phyloP scores from a whole-genome alignment of 2,329 filamentous ascomycete genomes.

The Penicillium digitatum region DNA sequence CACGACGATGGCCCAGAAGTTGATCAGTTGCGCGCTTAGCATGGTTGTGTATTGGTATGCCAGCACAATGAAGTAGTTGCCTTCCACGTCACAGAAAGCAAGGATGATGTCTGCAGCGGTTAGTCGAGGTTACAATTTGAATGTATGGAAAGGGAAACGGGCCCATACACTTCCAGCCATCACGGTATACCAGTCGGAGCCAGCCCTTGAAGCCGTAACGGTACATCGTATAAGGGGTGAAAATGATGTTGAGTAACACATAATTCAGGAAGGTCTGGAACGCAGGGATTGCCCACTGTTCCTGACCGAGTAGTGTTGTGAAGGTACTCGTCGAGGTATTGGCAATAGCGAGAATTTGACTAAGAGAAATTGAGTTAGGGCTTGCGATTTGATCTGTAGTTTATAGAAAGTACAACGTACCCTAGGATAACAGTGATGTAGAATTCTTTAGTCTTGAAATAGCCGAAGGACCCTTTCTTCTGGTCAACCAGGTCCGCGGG shows the following conservation, averaged over 20 bases:
- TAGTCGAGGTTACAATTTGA: neutral
- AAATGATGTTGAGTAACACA: slow-evolving; percentile 74
- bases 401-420: slow-evolving; percentile 36
- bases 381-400: neutral
- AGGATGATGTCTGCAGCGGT: slow-evolving; percentile 65
- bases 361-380: slow-evolving; percentile 26
- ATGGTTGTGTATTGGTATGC: slow-evolving; percentile 92
- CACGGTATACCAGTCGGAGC: slow-evolving; percentile 57
- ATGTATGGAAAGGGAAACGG: neutral
- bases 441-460: slow-evolving; percentile 80
- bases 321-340: slow-evolving; percentile 94
- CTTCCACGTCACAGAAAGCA: slow-evolving; percentile 88
- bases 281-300: slow-evolving; percentile 77
- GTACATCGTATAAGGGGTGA: slow-evolving; percentile 74
- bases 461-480: slow-evolving; percentile 58
- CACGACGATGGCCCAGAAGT: slow-evolving; percentile 96
- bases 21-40: slow-evolving; percentile 88
- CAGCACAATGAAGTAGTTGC: slow-evolving; percentile 96
- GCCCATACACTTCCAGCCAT: slow-evolving; percentile 77
- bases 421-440: slow-evolving; percentile 78
- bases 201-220: slow-evolving; percentile 72
- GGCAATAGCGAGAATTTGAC: slow-evolving; percentile 78
- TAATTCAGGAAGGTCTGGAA: slow-evolving; percentile 98
- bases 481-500: slow-evolving; percentile 39
- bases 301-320: slow-evolving; percentile 64